Percentiles rank a stretch among this genome's conserved stretches.
These are phyloP conservation scores for Lolium perenne DNA, from an alignment of 176 grass and related monocot species.

Conservation along the genomic window DNA sequence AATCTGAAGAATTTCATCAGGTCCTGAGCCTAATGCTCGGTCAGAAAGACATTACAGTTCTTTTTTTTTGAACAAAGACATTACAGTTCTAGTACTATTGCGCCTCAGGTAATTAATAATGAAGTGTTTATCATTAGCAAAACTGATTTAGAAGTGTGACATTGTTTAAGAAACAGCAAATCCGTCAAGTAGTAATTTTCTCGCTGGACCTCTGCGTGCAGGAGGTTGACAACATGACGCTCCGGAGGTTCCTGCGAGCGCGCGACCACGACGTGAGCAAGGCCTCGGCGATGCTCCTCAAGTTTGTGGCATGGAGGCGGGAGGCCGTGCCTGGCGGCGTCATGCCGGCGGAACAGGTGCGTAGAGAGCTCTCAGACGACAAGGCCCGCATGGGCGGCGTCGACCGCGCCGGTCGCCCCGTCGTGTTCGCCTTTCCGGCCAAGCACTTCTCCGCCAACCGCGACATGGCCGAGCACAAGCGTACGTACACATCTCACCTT, in stretches of 20 bases:
- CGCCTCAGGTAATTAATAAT: too few relatives aligned
- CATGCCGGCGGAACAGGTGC: conserved; percentile 58
- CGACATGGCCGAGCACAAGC: conserved; percentile 70
- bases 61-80: too few relatives aligned
- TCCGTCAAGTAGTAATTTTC: too few relatives aligned
- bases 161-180: too few relatives aligned
- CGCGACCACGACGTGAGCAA: conserved; percentile 66
- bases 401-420: conserved; percentile 61
- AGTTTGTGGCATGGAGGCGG: conserved; percentile 67
- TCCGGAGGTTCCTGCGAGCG: conserved; percentile 81
- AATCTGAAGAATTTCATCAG: too few relatives aligned
- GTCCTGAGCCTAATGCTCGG: too few relatives aligned
- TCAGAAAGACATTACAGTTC: too few relatives aligned
- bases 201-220: neutral
- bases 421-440: conserved; percentile 52
- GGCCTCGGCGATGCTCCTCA: conserved; percentile 68
- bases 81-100: too few relatives aligned
- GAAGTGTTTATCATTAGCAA: too few relatives aligned
- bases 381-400: conserved; percentile 71
- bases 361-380: conserved; percentile 56
- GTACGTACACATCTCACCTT: conserved; percentile 34
- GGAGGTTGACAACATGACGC: conserved; percentile 76
- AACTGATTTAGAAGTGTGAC: too few relatives aligned
- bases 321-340: conserved; percentile 61
- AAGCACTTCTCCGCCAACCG: conserved; percentile 65